These are phyloP conservation scores for Haplosporangium sp. DNA, from an alignment of 371 early-diverging fungal genomes.

Conservation along the genomic window DNA sequence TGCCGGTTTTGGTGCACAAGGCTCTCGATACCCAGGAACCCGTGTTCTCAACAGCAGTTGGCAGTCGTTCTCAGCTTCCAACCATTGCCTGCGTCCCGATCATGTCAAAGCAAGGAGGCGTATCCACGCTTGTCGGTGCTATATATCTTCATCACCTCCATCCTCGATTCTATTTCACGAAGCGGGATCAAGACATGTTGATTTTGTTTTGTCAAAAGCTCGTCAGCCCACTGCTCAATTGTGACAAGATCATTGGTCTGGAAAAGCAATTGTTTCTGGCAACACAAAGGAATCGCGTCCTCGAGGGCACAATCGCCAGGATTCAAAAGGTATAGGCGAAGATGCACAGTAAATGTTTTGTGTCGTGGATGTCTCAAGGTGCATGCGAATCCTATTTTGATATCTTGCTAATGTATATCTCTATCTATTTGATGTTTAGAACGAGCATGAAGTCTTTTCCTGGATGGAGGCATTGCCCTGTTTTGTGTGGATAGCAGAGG, in stretches of 20 bases:
- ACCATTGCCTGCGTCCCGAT: constrained; percentile 54
- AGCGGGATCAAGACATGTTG: constrained; percentile 49
- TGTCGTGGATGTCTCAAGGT: background rate
- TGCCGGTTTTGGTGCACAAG: constrained; percentile 49
- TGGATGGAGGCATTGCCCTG: constrained; percentile 54
- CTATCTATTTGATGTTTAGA: constrained; percentile 12
- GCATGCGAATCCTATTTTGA: background rate
- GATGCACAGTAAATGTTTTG: too few species aligned
- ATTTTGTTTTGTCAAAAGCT: constrained; percentile 43
- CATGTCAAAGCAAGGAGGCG: background rate
- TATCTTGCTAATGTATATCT: background rate
- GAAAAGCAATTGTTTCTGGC: constrained; percentile 34
- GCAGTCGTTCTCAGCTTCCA: constrained; percentile 47
- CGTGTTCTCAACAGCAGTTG: constrained; percentile 49
- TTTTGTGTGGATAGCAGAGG: constrained; percentile 52
- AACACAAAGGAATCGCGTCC: constrained; percentile 35
- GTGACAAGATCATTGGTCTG: constrained; percentile 30
- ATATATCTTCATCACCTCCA: constrained; percentile 49
- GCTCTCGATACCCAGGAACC: constrained; percentile 46
- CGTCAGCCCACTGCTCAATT: constrained; percentile 27
- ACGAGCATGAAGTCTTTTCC: constrained; percentile 46
- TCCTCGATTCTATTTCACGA: constrained; percentile 51
- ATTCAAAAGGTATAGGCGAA: constrained; percentile 36
- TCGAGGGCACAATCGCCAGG: constrained; percentile 39
- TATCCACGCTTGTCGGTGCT: constrained; percentile 38